These are phyloP conservation scores for Cutaneotrichosporon cutaneum DNA, from an alignment of 1,284 basidiomycete species.

Conservation along the genomic window DNA sequence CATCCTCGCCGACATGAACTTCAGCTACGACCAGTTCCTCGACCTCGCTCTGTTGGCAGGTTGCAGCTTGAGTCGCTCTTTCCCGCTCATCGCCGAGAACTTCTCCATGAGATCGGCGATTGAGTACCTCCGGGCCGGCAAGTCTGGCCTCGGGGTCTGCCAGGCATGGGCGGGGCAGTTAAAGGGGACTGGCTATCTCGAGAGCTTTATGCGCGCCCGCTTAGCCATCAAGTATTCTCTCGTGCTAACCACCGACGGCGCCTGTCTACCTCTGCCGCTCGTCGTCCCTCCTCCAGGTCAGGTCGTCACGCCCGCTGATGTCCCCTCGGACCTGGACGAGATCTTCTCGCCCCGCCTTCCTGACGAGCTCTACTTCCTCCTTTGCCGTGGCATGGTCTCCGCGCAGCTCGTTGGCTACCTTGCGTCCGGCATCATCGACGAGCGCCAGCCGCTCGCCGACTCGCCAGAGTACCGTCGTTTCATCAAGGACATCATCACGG, in stretches of 20 bases:
- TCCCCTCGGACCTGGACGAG: constrained; percentile 88
- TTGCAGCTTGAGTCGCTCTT: constrained; percentile 79
- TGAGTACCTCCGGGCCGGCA: constrained; percentile 86
- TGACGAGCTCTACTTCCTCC: constrained; percentile 94
- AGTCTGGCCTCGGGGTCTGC: constrained; percentile 78
- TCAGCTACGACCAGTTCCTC: constrained; percentile 89
- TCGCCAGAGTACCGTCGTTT: constrained; percentile 91
- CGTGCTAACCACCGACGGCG: constrained; percentile 85
- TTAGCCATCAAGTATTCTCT: constrained; percentile 91
- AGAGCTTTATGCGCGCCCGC: constrained; percentile 85
- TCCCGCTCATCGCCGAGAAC: constrained; percentile 72
- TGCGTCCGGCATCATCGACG: constrained; percentile 73
- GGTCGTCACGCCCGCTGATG: constrained; percentile 70
- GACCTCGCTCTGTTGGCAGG: constrained; percentile 91
- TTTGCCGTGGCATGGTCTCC: constrained; percentile 85
- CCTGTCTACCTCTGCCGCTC: constrained; percentile 81
- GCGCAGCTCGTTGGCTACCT: constrained; percentile 88
- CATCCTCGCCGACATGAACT: constrained; percentile 70
- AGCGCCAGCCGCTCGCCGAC: constrained; percentile 89
- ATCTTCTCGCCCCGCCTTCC: constrained; percentile 93
- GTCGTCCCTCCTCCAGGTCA: constrained; percentile 59
- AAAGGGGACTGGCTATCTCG: constrained; percentile 60
- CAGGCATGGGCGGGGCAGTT: constrained; percentile 61
- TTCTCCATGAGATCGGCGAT: constrained; percentile 77
- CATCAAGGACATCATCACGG: constrained; percentile 92